These are phyloP conservation scores for Lasiodiplodia theobromae DNA, from an alignment of 2,329 filamentous ascomycete genomes.

Conservation along the genomic window DNA sequence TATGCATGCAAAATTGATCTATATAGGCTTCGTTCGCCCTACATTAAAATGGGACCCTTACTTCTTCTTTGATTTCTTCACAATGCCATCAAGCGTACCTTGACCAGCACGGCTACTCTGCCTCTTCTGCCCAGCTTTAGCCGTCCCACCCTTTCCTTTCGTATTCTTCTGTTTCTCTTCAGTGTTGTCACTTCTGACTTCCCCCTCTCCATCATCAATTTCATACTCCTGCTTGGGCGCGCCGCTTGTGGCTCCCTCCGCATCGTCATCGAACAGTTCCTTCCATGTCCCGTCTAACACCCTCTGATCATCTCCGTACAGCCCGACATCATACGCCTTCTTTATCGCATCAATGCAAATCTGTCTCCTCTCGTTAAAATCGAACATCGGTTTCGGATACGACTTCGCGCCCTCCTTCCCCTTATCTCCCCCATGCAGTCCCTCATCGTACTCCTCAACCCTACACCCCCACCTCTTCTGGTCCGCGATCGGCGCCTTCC, in stretches of 20 bases:
- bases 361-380: slow-evolving; percentile 69
- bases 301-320: slow-evolving; percentile 69
- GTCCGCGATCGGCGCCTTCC: slow-evolving; percentile 73
- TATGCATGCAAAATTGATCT: neutral
- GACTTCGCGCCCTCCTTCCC: slow-evolving; percentile 44
- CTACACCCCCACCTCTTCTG: slow-evolving; percentile 73
- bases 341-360: slow-evolving; percentile 74
- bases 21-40: neutral
- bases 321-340: slow-evolving; percentile 68
- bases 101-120: slow-evolving; percentile 11
- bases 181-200: neutral
- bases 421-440: slow-evolving; percentile 38
- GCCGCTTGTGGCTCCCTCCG: slow-evolving; percentile 54
- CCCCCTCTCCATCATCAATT: neutral
- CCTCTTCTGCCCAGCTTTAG: slow-evolving; percentile 11
- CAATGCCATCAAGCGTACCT: slow-evolving; percentile 30
- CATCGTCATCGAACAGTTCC: slow-evolving; percentile 55
- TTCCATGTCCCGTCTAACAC: slow-evolving; percentile 69
- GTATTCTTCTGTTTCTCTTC: neutral
- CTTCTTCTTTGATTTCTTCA: slow-evolving; percentile 31
- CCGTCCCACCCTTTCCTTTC: neutral
- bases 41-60: neutral
- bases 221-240: slow-evolving; percentile 42
- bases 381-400: slow-evolving; percentile 81
- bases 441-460: slow-evolving; percentile 56